Evolutionary conservation across 1,284 basidiomycete species (phyloP), one percentile per base, ranked within the genome.

Genomic region (Laetiporus sulphureus): DNA sequence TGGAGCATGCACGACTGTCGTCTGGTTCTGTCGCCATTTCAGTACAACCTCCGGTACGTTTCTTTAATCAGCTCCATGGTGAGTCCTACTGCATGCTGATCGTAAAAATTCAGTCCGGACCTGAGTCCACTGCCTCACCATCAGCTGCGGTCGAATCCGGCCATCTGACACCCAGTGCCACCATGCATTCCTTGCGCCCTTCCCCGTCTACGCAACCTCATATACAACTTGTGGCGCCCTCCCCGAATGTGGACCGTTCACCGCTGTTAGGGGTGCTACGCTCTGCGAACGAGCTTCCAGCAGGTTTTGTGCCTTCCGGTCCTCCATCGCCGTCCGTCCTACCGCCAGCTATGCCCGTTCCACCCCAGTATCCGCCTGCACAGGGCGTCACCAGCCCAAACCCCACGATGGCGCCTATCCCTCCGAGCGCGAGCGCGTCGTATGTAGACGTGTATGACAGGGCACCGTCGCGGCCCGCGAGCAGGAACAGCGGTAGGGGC

Each of bases 41-140:
- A 6, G 48, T 59, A 29, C 50, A 54, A 27, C 53, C 57, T 31
- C 57, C 57, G 19, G 57, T 57, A 38, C 35, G 56, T 53, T 4
- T 18, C 20, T 16, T 32, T 22, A 25, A 12, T 7, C 19, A 13
- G 7, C 15, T 19, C 3, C 29, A 32, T 38, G 19, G 8, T 24
- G 20, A 29, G 15, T 22, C 30, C 33, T 34, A 24, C 25, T 7
- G 11, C 32, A 16, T 33, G 11, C 34, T 36, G 5, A 36, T 19
- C 18, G 7, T 5, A 12, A 8, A 18, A 20, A 11, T 32, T 10
- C 19, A 59, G 56, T 59, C 56, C 24, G 54, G 44, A 8, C 41
- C 53, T 5, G 45, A 46, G 5, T 57, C 57, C 4, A 47, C 45
- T 19, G 36, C 48, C 20, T 55, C 54, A 18, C 52, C 50, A 8